Base-by-base conservation (phyloP, 495 filamentous ascomycete species). In the Xylaria cubensis region DNA sequence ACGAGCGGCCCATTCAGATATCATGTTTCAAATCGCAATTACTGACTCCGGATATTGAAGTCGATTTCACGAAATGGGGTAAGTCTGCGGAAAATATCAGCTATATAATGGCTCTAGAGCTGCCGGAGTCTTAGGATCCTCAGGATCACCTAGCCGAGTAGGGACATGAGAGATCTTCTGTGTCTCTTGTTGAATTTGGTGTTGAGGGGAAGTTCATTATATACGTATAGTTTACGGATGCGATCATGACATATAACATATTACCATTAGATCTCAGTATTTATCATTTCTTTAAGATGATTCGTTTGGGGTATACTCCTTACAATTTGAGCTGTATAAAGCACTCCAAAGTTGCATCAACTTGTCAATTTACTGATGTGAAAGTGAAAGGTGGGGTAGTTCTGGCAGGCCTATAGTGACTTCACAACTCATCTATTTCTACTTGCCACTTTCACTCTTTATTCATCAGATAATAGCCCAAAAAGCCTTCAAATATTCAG, bases 51-150 rank as follows among this genome's bases (percentile, higher is more conserved):
- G 44, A 64, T 29, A 10, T 36, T 34, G 0, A 2, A 65, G 50
- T 61, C 26, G 67, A 69, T 53, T 69, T 24, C 26, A 59, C 67
- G 55, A 69, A 69, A 69, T 69, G 67, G 67, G 67, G 67, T 34
- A 36, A 50, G 36, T 3, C 53, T 34, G 42, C 24, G n/a, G 41
- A 48, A 21, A 17, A 0, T 4, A 6, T 51, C 42, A 62, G 0
- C 17, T 44, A 39, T 51, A 3, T 69, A 32, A 69, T 61, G 67
- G 36, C 56, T 24, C 19, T 48, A 41, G 55, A 69, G 34, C 50
- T 42, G 7, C 26, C 21, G 13, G 9, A 32, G 41, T 4, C n/a
- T 55, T 42, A 8, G 42, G 36, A 24, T 8, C 10, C n/a, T 55
- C 29, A 8, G 42, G 36, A 24, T 8, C 10, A 39, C 36, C 21